Evolutionary conservation across 2,329 filamentous ascomycete species (phyloP).

Genomic region (Paracorniculantispora psalliotae): DNA sequence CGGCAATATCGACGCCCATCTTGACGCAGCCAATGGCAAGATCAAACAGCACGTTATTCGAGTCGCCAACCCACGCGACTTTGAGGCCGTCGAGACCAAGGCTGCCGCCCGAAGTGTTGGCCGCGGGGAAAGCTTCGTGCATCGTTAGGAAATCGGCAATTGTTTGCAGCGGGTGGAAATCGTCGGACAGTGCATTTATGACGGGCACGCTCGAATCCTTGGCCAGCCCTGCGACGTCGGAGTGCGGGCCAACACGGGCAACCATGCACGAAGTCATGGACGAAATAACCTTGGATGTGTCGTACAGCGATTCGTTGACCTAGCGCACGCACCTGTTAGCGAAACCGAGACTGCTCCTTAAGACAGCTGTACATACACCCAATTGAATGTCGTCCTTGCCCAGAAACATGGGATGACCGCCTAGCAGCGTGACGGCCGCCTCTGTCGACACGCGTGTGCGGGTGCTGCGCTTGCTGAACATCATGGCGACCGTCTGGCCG

Average conservation of each 20-base stretch:
- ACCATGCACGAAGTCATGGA: conserved; percentile 85
- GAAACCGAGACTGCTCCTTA: background rate
- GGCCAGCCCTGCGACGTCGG: conserved; percentile 67
- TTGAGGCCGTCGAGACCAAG: conserved; percentile 79
- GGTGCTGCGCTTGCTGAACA: conserved; percentile 95
- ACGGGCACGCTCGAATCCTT: conserved; percentile 72
- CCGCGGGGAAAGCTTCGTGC: conserved; percentile 64
- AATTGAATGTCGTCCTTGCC: conserved; percentile 95
- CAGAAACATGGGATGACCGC: conserved; percentile 93
- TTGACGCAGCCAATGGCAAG: conserved; percentile 84
- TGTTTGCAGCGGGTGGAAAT: conserved; percentile 89
- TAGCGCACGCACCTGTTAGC: conserved; percentile 25
- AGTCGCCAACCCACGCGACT: conserved; percentile 93
- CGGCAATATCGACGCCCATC: conserved; percentile 77
- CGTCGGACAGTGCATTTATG: conserved; percentile 83
- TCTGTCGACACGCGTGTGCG: conserved; percentile 92
- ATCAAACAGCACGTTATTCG: conserved; percentile 95
- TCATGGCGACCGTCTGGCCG: conserved; percentile 84
- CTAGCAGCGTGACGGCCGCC: conserved; percentile 79
- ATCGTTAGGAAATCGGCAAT: conserved; percentile 94
- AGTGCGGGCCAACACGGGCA: conserved; percentile 70
- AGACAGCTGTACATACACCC: conserved; percentile 52
- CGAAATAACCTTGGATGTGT: conserved; percentile 89
- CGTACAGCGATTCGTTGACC: conserved; percentile 92
- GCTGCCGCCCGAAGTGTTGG: conserved; percentile 28